Conservation (phyloP, 495 filamentous ascomycete genomes). For the Sabuloglossum arenarium region DNA sequence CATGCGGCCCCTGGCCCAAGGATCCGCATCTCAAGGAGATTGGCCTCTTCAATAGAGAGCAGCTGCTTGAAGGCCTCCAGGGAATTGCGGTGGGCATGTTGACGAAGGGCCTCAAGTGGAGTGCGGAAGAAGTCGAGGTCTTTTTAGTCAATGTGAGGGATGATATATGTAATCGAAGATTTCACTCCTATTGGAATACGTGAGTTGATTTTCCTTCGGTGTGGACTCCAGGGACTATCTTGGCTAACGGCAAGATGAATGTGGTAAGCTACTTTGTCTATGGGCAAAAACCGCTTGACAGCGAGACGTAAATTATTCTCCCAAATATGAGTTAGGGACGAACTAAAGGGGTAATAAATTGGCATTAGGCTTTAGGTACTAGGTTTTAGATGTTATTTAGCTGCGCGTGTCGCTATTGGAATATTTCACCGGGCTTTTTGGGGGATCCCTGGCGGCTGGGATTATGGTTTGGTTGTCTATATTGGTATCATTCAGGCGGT, state of each 20-base stretch:
- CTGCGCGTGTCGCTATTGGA: no score
- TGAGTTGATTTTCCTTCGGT: constrained; percentile 15
- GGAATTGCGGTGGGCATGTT: constrained; percentile 7
- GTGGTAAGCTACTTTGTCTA: background rate
- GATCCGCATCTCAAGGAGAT: background rate
- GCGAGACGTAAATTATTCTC: no score
- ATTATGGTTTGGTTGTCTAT: no score
- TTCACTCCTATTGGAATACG: constrained; percentile 29
- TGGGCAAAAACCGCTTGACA: background rate
- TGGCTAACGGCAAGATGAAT: background rate
- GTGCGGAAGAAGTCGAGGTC: constrained; percentile 14
- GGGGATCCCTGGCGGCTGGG: no score
- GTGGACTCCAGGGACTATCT: no score
- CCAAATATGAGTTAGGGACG: no score
- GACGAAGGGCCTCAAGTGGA: constrained; percentile 14
- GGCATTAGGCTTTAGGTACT: no score
- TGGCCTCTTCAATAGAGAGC: constrained; percentile 15
- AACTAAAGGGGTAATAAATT: no score
- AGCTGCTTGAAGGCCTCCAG: constrained; percentile 16
- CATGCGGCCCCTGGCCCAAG: background rate
- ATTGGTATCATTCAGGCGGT: no score
- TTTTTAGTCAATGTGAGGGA: constrained; percentile 26
- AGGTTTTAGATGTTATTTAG: no score
- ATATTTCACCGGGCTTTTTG: no score
- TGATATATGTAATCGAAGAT: constrained; percentile 27